phyloP scores from a whole-genome alignment of 805 yeast species.

The baker's yeast (Saccharomyces cerevisiae) region DNA sequence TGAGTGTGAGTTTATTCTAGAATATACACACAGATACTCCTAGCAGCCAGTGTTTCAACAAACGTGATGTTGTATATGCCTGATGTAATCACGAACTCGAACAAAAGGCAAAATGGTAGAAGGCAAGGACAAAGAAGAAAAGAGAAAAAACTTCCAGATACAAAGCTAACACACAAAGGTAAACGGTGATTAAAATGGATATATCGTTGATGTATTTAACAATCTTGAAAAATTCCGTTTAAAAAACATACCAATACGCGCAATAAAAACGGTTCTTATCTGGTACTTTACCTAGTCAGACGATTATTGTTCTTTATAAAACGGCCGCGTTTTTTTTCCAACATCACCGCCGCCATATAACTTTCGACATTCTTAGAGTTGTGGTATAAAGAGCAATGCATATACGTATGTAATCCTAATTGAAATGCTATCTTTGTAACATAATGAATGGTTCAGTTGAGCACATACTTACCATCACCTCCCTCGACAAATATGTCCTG shows the following conservation, averaged over 20 bases:
- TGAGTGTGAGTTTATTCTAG: not conserved
- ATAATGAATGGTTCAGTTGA: slow-evolving; percentile 16
- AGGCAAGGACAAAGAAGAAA: not conserved
- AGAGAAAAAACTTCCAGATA: not conserved
- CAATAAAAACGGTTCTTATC: not conserved
- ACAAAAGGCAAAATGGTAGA: not conserved
- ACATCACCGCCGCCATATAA: not conserved
- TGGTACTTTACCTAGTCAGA: not conserved
- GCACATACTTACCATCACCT: slow-evolving; percentile 32
- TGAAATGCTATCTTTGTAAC: not conserved
- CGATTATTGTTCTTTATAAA: not conserved
- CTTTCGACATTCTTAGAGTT: not conserved
- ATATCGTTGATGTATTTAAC: not conserved
- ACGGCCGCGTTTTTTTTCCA: not conserved
- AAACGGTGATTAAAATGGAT: not conserved
- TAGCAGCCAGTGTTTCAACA: not conserved
- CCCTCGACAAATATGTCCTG: slow-evolving; percentile 37
- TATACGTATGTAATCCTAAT: not conserved
- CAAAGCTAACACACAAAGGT: not conserved
- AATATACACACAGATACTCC: not conserved
- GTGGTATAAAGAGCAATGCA: not conserved
- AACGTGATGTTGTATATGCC: not conserved
- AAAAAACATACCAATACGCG: not conserved
- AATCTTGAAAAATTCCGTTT: not conserved
- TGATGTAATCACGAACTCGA: not conserved